Base-by-base conservation (phyloP, 345 rosid genomes). In the Conringia planisiliqua region DNA sequence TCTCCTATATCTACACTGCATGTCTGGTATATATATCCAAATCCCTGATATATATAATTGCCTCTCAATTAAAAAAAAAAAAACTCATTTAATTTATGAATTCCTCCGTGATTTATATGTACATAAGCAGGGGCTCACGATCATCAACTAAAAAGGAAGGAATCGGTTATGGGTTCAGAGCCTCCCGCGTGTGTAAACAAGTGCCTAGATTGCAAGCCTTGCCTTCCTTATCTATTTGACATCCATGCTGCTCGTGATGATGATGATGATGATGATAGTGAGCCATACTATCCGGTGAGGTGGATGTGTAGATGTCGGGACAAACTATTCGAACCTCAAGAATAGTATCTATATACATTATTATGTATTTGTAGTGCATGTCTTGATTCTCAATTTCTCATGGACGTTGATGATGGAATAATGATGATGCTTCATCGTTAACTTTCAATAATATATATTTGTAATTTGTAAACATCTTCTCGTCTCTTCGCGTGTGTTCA, bases 241-340 rank as follows among this genome's bases (percentile, higher is more conserved):
- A 72, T 86, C 71, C 50, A 78, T 42, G 66, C 13, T 24, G 36
- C 38, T 72, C 83, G 16, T 60, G 46, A 44, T 64, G 70, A 55
- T 33, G 68, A 71, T 7, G 76, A 71, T 17, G 50, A 36, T 17
- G 81, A 38, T 18, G 80, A 80, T n/a, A 74, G 70, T 56, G 82
- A 66, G 22, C 70, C 68, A 33, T 91, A 87, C 70, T 91, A 91
- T 80, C 97, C 81, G 46, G 88, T 87, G 5, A 80, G 82, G 6
- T 87, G 97, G 95, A 82, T 85, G 71, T 89, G 95, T 82, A 83
- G 68, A 79, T 91, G 97, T 63, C 89, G 87, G 30, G 72, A 85
- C 64, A 74, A 74, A 73, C 54, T 86, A 71, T 91, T 79, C 69
- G 80, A 73, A 43, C 95, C 91, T 60, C 79, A 39, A 65, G 35